Base-by-base conservation (phyloP, 768 basidiomycete genomes). In the Baorangia bicolor region DNA sequence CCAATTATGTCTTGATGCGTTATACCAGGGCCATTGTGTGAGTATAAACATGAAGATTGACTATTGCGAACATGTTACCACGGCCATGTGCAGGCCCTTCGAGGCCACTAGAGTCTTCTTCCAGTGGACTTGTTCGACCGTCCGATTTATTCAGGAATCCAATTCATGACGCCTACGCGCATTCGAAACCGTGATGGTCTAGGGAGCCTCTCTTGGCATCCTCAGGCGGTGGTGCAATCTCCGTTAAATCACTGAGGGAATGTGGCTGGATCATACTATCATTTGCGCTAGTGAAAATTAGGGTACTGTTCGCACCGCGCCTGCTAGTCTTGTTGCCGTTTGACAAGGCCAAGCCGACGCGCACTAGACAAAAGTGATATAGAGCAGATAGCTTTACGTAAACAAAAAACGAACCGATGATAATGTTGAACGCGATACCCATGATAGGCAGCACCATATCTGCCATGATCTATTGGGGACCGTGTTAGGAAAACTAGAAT, bases 361-460 rank as follows among this genome's bases (percentile, higher is more conserved):
- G 52, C 27, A 53, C 52, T 53, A 39, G 23, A 48, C 18, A n/a
- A 21, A 4, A 21, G 13, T 8, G 28, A 38, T 13, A 18, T n/a
- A 12, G 12, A 2, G 6, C 20, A 20, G 38, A 31, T 39, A 27
- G 20, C 14, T 11, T 14, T 31, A 28, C 27, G 10, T 18, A 23
- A 38, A 31, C 20, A 14, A 5, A 31, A 25, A 10, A 47, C 56
- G 12, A 40, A 57, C 56, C 56, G 10, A 53, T 57, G 45, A 57
- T 47, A 9, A 57, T 23, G 25, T 52, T 57, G 51, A 52, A 56
- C 9, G 55, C 43, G 25, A 56, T 56, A 3, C 55, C 55, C 55
- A 56, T 56, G 33, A 57, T 47, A 1, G 56, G 56, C n/a, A 39
- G 31, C 14, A 53, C 56, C 38, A 20, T 14, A 33, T 57, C 56